Conservation (phyloP, 1,284 basidiomycete species). For the Cryptococcus sp. region DNA sequence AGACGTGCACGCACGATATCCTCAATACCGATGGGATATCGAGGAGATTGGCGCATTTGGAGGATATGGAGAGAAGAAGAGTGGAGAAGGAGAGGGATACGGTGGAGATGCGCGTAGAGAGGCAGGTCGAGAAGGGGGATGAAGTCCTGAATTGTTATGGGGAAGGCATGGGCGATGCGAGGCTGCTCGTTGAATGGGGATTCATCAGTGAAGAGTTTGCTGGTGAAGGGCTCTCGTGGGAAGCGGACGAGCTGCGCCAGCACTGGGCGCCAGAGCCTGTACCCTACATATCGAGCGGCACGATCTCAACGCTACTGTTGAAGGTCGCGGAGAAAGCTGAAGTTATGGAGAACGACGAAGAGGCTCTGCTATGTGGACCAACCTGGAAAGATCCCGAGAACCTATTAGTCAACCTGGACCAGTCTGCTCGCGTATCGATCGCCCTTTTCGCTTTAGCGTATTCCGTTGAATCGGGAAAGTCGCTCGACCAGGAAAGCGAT, state of each 20-base stretch:
- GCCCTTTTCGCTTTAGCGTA: slow-evolving; percentile 18
- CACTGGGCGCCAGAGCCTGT: neutral
- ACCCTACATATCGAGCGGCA: neutral
- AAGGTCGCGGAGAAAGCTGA: neutral
- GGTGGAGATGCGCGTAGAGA: slow-evolving; percentile 49
- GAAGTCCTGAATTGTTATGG: slow-evolving; percentile 90
- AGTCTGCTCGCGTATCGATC: slow-evolving; percentile 23
- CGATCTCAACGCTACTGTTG: neutral
- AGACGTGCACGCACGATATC: slow-evolving; percentile 68
- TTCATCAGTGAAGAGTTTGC: slow-evolving; percentile 55
- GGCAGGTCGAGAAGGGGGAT: slow-evolving; percentile 47
- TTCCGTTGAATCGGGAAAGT: too few relatives aligned
- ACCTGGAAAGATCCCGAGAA: neutral
- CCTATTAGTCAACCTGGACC: slow-evolving; percentile 27
- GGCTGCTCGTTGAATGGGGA: slow-evolving; percentile 72
- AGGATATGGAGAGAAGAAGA: slow-evolving; percentile 11
- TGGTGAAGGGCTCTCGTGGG: slow-evolving; percentile 38
- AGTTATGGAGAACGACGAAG: slow-evolving; percentile 8
- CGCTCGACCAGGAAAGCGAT: too few relatives aligned
- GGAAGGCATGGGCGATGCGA: slow-evolving; percentile 64
- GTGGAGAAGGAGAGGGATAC: slow-evolving; percentile 29
- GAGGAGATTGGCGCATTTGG: slow-evolving; percentile 32
- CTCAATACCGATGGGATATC: slow-evolving; percentile 13
- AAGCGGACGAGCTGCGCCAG: slow-evolving; percentile 24
- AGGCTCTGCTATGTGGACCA: slow-evolving; percentile 11